These are phyloP conservation scores for Cordyceps militaris DNA, from an alignment of 2,329 filamentous ascomycete genomes.

Conservation along the genomic window DNA sequence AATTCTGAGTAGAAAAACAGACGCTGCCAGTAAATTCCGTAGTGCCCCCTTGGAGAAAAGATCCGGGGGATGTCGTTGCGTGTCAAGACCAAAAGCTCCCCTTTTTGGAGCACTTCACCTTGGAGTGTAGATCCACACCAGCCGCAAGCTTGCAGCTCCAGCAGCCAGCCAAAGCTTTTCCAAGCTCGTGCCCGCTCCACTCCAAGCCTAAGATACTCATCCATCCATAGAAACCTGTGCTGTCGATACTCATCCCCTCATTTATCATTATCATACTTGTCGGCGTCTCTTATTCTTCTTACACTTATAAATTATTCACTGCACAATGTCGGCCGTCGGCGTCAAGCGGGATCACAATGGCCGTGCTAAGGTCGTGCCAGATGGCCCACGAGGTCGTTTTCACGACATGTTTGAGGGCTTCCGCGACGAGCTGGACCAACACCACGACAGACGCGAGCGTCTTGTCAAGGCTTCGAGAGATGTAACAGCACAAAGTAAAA, in stretches of 20 bases:
- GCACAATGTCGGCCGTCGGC: constrained; percentile 31
- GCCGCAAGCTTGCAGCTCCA: neutral
- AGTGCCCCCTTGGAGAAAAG: neutral
- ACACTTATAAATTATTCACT: neutral
- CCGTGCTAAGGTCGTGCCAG: constrained; percentile 31
- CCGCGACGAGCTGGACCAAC: constrained; percentile 81
- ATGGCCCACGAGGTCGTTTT: constrained; percentile 37
- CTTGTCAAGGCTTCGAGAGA: constrained; percentile 88
- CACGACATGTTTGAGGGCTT: constrained; percentile 79
- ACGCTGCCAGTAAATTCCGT: neutral
- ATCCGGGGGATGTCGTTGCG: neutral
- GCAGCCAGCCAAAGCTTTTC: constrained; percentile 5
- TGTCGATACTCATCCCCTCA: neutral
- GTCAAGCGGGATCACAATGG: constrained; percentile 50
- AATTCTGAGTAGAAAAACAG: neutral
- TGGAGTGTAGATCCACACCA: constrained; percentile 8
- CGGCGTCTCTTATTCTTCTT: neutral
- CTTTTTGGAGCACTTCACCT: neutral
- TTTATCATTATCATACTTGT: neutral
- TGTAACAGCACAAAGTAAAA: constrained; percentile 91
- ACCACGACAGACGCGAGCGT: constrained; percentile 85
- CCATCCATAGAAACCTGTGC: neutral
- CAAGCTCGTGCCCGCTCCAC: neutral
- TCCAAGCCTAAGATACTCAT: neutral
- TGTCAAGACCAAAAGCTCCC: neutral